These are phyloP conservation scores for Jamesozyma jinghongensis DNA, from an alignment of 805 yeast species.

Conservation along the genomic window DNA sequence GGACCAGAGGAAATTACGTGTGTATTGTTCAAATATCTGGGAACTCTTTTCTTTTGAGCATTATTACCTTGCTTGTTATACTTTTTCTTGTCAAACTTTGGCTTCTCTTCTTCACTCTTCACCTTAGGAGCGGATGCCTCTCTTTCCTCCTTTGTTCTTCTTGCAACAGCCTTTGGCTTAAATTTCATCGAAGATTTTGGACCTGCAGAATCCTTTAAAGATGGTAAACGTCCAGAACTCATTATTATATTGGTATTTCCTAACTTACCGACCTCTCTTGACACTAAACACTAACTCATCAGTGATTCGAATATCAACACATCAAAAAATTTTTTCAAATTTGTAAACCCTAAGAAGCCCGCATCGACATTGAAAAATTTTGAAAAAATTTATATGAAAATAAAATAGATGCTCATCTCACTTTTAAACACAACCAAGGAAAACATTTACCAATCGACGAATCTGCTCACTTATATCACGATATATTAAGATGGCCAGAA, in stretches of 20 bases:
- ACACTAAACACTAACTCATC: background rate
- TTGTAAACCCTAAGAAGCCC: background rate
- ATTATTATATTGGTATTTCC: background rate
- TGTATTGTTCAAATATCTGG: conserved; percentile 34
- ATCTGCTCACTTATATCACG: no score
- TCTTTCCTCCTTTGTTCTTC: conserved; percentile 77
- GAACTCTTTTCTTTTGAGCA: conserved; percentile 20
- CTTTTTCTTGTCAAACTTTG: conserved; percentile 8
- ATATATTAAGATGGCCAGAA: conserved; percentile 1
- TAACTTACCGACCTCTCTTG: background rate
- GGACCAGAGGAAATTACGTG: conserved; percentile 69
- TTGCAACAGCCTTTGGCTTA: conserved; percentile 78
- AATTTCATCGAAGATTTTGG: conserved; percentile 54
- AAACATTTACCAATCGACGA: no score
- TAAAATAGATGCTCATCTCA: conserved; percentile 14
- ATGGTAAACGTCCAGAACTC: conserved; percentile 28
- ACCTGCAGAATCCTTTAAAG: conserved; percentile 16
- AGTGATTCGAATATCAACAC: background rate
- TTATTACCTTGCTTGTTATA: conserved; percentile 9
- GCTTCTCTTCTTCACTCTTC: conserved; percentile 19
- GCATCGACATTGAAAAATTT: background rate
- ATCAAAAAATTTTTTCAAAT: background rate
- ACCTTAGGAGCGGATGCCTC: conserved; percentile 64
- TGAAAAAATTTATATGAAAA: background rate
- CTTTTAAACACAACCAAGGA: no score